Evolutionary conservation across 176 grass and related monocot genomes (phyloP), one percentile per base, ranked within the genome.

Genomic region (Phoenix dactylifera): DNA sequence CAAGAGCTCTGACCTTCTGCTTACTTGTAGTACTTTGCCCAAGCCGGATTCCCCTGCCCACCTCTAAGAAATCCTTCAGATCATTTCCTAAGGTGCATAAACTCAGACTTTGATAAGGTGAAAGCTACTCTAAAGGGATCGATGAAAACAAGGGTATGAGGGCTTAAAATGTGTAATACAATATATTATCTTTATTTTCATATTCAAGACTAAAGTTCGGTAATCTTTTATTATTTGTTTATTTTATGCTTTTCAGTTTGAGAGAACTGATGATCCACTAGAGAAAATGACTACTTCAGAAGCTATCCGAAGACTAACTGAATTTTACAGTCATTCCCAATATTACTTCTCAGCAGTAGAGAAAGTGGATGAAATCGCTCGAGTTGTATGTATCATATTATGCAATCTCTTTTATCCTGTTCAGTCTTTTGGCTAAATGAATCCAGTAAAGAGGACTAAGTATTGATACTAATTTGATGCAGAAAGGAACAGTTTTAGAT

Each of bases 81-180:
- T 63, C 93, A 98, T 85, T 98, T 98, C 76, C 79, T 98, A 16
- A 79, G 93, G 71, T 92, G 88, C 66, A 69, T 98, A 32, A 98
- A 98, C 18, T 77, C 88, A 1, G 93, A 98, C 58, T 98, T 98
- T 9, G 93, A 98, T 65, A 98, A 92, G 76, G 93, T 98, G 68
- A 98, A 98, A 86, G 93, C 93, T 64, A 92, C 93, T 56, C 84
- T 98, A 26, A 98, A 98, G 71, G 93, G 93, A 68, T 98, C 93
- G 0, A 82, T 98, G 24, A 98, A 98, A 72, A 80, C 49, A 2
- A 82, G 59, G 52, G 93, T 96, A 75, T 28, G 79, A 35, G 6
- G 7, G 32, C 32, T 35, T 35, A 35, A 7, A 7, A 35, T 35
- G 9, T 35, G 32, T 9, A 35, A 9, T 35, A 2, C 7, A 35